A percentile compares a stretch with the other conserved stretches of the same genome.
Conservation (phyloP, 2,329 filamentous ascomycete genomes). For the Talaromyces islandicus region DNA sequence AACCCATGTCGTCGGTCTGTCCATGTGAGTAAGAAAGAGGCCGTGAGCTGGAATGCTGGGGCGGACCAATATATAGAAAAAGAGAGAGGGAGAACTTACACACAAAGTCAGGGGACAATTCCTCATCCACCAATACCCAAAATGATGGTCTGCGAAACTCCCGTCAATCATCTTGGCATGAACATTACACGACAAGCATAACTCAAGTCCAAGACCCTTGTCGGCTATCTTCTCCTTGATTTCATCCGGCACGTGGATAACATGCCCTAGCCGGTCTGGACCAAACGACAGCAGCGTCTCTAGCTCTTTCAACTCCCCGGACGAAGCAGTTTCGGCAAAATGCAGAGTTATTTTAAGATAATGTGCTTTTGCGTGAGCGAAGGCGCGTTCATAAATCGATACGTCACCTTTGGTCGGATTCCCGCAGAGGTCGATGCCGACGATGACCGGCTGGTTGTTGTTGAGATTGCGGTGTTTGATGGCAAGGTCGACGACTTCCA, state of each 20-base stretch:
- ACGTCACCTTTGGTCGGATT: conserved; percentile 62
- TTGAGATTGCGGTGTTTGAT: conserved; percentile 46
- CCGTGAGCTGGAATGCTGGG: background rate
- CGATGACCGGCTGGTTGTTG: conserved; percentile 40
- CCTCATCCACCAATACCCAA: conserved; percentile 60
- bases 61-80: no score
- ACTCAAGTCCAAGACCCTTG: conserved; percentile 59
- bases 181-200: conserved; percentile 78
- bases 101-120: conserved; percentile 60
- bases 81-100: conserved; percentile 46
- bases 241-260: conserved; percentile 63
- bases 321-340: conserved; percentile 64
- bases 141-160: conserved; percentile 64
- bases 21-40: background rate
- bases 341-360: conserved; percentile 66
- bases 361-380: conserved; percentile 49
- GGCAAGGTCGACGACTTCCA: conserved; percentile 60
- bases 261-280: conserved; percentile 69
- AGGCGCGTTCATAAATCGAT: conserved; percentile 53
- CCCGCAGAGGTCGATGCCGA: conserved; percentile 74
- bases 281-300: conserved; percentile 57
- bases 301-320: conserved; percentile 56
- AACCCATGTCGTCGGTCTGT: conserved; percentile 76
- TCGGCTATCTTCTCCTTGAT: conserved; percentile 52
- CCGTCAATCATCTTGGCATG: conserved; percentile 66